Conservation (phyloP, 352 stramenopile species). For the Phytophthora pisi region DNA sequence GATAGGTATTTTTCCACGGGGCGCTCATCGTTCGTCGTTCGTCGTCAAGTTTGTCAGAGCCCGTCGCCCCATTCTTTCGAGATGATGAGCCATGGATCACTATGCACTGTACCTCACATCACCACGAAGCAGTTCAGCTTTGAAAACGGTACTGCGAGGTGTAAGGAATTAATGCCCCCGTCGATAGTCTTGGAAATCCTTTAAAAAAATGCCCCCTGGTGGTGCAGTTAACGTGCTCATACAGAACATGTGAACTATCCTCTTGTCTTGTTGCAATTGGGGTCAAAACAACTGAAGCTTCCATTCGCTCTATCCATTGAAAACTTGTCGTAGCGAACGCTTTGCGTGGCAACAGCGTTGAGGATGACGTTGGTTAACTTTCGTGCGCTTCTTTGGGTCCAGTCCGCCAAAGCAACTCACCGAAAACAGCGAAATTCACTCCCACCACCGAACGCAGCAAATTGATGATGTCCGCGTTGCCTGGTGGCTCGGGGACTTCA, state of each 20-base stretch:
- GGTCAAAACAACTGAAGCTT: background rate
- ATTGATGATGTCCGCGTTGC: background rate
- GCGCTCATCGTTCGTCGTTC: slow-evolving; percentile 1
- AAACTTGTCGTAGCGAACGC: background rate
- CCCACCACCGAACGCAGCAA: background rate
- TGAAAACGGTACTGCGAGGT: background rate
- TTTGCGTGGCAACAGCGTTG: background rate
- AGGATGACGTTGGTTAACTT: background rate
- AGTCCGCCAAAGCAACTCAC: background rate
- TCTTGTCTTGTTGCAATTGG: background rate
- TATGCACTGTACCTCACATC: slow-evolving; percentile 5
- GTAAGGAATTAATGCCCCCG: background rate
- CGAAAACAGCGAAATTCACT: background rate
- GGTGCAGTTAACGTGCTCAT: too few species aligned
- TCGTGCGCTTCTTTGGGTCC: background rate
- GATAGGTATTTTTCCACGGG: slow-evolving; percentile 17
- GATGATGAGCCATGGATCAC: background rate
- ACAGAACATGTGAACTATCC: background rate
- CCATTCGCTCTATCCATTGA: background rate
- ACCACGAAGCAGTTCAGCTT: background rate
- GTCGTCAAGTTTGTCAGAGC: slow-evolving; percentile 19
- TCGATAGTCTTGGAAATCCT: background rate
- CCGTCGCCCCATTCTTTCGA: background rate
- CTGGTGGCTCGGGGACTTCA: background rate
- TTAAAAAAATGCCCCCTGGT: background rate